Evolutionary conservation across 2,329 filamentous ascomycete species (phyloP), one percentile per base, ranked within the genome.

Genomic region (Pseudohalonectria lignicola): DNA sequence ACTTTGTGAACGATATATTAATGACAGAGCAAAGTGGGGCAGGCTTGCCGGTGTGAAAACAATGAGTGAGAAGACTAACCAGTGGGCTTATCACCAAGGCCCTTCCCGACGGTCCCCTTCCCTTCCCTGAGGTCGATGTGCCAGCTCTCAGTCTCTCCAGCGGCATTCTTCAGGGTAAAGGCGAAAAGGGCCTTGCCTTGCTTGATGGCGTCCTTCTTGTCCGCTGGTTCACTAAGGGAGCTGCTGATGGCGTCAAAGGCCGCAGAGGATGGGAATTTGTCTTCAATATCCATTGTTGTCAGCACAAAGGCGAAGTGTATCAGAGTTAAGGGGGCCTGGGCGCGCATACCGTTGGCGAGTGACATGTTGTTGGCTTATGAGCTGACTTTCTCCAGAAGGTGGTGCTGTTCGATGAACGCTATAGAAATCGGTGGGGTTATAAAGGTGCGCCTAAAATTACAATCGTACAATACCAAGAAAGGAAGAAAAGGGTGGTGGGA

Each of bases 61-160:
- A 26, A 16, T 4, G 28, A 31, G 28, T 20, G 25, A 19, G 11
- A 15, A n/a, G 20, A 62, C 76, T 54, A 59, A 93, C 86, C 85
- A 57, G 79, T 86, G 30, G 90, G 79, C 69, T 95, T 94, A 49
- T 74, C 75, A 50, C 82, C 82, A 19, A 74, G 58, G 40, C 92
- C 92, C 56, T 82, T 82, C 51, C 74, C 82, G 31, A 94, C 88
- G 40, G 73, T 74, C 46, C 92, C 92, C 45, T 80, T 82, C n/a
- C n/a, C n/a, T 54, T 93, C 75, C 73, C 95, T 95, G 45, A 98
- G 77, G 60, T 98, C 92, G 50, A 98, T 85, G 67, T 93, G 77
- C 92, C 92, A 98, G 64, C 77, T 83, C 53, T 86, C 79, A 42
- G 79, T 79, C 60, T 88, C 76, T 51, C 86, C 86, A 18, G 71